These are phyloP conservation scores for Colletotrichum orchidophilum DNA, from an alignment of 2,329 filamentous ascomycete species.

Conservation along the genomic window DNA sequence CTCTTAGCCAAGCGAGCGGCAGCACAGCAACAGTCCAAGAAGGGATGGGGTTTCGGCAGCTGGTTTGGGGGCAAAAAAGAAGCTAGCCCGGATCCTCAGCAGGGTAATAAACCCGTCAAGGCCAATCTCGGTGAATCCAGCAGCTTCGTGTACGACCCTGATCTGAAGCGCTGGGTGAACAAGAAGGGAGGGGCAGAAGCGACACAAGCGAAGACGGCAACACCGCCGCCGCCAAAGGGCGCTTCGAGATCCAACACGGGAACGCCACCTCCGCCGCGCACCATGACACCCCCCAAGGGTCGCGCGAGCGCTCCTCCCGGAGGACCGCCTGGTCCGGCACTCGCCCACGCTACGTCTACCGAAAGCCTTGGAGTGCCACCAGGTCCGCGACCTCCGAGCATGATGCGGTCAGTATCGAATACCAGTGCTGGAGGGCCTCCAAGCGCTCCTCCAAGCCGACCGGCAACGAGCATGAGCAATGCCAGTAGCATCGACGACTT, in stretches of 20 bases:
- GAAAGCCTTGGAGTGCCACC: conserved; percentile 45
- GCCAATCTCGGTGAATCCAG: conserved; percentile 95
- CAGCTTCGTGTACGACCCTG: conserved; percentile 92
- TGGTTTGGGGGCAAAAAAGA: conserved; percentile 86
- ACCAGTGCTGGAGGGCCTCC: conserved; percentile 51
- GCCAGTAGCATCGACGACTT: conserved; percentile 96
- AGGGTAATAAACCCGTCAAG: conserved; percentile 74
- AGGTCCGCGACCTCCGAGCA: conserved; percentile 38
- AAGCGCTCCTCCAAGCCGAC: conserved; percentile 71
- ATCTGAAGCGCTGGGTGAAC: conserved; percentile 98
- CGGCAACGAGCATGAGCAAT: conserved; percentile 84
- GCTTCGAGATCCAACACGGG: conserved; percentile 62
- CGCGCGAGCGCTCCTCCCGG: conserved; percentile 39
- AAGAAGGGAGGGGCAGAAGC: conserved; percentile 83
- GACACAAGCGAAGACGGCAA: conserved; percentile 66
- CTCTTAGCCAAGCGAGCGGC: conserved; percentile 68
- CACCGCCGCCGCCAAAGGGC: conserved; percentile 82
- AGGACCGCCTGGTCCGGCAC: conserved; percentile 35
- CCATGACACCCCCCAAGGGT: conserved; percentile 41
- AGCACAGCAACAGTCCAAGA: conserved; percentile 59
- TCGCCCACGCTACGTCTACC: conserved; percentile 41
- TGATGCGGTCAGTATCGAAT: conserved; percentile 60
- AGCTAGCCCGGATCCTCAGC: conserved; percentile 46
- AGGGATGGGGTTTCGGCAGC: conserved; percentile 82
- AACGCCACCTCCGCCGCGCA: conserved; percentile 60